Conservation (phyloP, 208 protist genomes). For the Crithidia thermophila region DNA sequence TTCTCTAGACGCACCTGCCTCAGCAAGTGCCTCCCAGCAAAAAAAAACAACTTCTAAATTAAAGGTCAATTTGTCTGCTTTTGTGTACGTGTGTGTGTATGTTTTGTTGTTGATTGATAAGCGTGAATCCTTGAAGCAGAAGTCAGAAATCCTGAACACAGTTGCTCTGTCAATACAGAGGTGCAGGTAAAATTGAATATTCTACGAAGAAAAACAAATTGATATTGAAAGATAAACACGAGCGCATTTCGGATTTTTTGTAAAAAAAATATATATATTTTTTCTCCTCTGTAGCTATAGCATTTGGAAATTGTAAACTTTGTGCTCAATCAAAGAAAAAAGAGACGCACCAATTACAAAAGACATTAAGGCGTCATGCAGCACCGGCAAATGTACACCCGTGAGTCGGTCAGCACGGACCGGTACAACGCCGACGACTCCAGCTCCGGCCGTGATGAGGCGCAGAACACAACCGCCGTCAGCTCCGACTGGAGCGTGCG, state of each 20-base stretch:
- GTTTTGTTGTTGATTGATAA: neutral
- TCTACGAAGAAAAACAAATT: neutral
- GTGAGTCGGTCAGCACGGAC: constrained; percentile 21
- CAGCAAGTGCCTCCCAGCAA: too few species aligned
- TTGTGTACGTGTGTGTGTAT: neutral
- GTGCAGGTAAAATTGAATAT: neutral
- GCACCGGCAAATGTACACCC: constrained; percentile 8
- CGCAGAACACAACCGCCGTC: constrained; percentile 31
- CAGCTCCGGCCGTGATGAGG: constrained; percentile 23
- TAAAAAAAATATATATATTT: constrained; percentile 8
- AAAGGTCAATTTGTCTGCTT: too few species aligned
- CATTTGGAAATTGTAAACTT: constrained; percentile 5
- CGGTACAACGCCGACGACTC: constrained; percentile 31
- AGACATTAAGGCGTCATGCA: too few species aligned
- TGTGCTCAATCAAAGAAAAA: neutral
- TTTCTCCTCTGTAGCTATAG: constrained; percentile 20
- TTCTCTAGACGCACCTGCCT: too few species aligned
- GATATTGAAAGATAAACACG: neutral
- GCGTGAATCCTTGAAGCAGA: neutral
- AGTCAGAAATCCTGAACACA: neutral
- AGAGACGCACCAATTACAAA: too few species aligned
- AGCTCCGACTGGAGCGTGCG: constrained; percentile 39
- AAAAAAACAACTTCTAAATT: too few species aligned
- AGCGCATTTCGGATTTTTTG: neutral
- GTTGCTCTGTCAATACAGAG: neutral